phyloP scores from a whole-genome alignment of 2,329 filamentous ascomycete species.

The Fulvia fulva region DNA sequence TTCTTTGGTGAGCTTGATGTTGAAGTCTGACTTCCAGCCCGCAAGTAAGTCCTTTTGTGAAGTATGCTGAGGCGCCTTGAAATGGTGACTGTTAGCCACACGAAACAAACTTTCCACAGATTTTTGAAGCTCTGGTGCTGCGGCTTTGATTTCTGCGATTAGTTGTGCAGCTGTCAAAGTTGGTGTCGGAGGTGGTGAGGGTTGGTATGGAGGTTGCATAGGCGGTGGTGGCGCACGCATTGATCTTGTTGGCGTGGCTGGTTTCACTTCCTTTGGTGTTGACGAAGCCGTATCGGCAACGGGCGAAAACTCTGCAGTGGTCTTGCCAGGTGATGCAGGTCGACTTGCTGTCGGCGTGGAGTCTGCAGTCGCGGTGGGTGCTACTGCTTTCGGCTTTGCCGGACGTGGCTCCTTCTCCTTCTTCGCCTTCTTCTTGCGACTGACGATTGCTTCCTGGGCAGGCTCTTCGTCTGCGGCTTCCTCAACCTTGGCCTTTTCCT shows the following conservation, averaged over 20 bases:
- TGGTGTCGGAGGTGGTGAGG: conserved; percentile 32
- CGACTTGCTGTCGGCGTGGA: conserved; percentile 29
- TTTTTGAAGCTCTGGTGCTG: conserved; percentile 31
- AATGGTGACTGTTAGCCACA: conserved; percentile 26
- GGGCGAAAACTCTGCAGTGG: conserved; percentile 6
- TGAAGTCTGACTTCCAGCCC: conserved; percentile 31
- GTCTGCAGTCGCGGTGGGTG: conserved; percentile 23
- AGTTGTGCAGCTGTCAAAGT: conserved; percentile 32
- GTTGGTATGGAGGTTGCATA: conserved; percentile 27
- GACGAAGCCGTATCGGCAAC: conserved; percentile 2
- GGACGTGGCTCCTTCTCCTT: conserved; percentile 47
- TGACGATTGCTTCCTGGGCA: conserved; percentile 67
- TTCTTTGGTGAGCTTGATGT: conserved; percentile 35
- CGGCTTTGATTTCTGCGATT: conserved; percentile 30
- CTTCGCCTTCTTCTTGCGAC: conserved; percentile 81
- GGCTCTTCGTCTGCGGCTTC: conserved; percentile 52
- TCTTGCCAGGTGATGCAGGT: conserved; percentile 27
- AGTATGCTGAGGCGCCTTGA: conserved; percentile 29
- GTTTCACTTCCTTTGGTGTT: conserved; percentile 10
- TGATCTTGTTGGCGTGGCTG: conserved; percentile 19
- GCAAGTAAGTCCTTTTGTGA: conserved; percentile 28
- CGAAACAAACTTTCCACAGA: conserved; percentile 34
- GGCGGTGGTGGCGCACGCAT: conserved; percentile 14
- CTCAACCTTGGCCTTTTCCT: conserved; percentile 44
- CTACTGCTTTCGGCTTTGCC: conserved; percentile 24